phyloP scores from a whole-genome alignment of 108 stramenopile species.

The Nitzschia sp. region DNA sequence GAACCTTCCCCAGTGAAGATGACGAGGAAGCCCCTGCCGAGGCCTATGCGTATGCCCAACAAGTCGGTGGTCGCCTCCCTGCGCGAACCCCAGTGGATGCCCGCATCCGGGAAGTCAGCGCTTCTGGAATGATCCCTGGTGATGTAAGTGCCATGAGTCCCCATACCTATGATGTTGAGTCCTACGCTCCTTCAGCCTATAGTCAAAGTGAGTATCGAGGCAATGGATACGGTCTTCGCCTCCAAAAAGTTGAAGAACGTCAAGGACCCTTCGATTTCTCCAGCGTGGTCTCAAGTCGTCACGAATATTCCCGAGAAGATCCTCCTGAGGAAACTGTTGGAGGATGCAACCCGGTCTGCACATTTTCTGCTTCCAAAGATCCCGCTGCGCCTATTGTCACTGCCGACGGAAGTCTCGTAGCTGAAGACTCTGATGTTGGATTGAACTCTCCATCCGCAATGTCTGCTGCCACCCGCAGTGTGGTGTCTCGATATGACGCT shows the following conservation, averaged over 20 bases:
- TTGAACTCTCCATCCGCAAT: slow-evolving; percentile 2
- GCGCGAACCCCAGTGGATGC: slow-evolving; percentile 7
- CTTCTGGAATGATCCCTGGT: slow-evolving; percentile 15
- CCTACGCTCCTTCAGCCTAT: slow-evolving; percentile 5
- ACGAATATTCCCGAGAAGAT: slow-evolving; percentile 24
- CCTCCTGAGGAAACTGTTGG: slow-evolving; percentile 31
- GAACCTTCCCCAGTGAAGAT: slow-evolving; percentile 27
- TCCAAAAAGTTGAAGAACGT: slow-evolving; percentile 3
- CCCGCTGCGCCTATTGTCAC: slow-evolving; percentile 24
- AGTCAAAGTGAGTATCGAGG: slow-evolving; percentile 8
- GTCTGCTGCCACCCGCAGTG: slow-evolving; percentile 8
- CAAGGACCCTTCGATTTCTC: slow-evolving; percentile 27
- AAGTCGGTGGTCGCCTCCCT: background rate
- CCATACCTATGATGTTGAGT: slow-evolving; percentile 23
- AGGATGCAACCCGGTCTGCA: background rate
- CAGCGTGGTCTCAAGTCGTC: slow-evolving; percentile 13
- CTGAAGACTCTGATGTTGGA: slow-evolving; percentile 13
- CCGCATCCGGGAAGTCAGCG: slow-evolving; percentile 21
- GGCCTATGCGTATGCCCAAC: background rate
- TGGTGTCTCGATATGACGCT: slow-evolving; percentile 5
- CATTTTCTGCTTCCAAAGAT: slow-evolving; percentile 15
- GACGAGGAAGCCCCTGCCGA: slow-evolving; percentile 22
- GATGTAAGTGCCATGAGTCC: slow-evolving; percentile 41
- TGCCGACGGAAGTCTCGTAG: slow-evolving; percentile 12
- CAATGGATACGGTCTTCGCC: slow-evolving; percentile 1